These are phyloP conservation scores for Raphidocelis subcapitata DNA, from an alignment of 139 green algal genomes.

Conservation along the genomic window DNA sequence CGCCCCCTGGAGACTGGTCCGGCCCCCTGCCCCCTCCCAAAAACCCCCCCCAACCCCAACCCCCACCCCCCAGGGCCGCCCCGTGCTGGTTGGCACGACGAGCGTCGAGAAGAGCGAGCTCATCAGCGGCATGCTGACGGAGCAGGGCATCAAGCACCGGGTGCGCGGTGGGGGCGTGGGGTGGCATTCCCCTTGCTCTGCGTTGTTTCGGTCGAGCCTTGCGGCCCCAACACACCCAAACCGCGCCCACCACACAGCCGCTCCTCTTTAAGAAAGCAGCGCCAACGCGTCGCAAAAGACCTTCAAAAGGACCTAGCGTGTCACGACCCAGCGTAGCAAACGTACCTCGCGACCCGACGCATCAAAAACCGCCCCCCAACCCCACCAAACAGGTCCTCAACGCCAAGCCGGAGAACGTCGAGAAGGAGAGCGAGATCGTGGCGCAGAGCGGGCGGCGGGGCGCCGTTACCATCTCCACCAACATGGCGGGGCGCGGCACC, in stretches of 20 bases:
- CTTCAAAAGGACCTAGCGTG: too few species aligned
- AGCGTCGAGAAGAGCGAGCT: constrained; percentile 91
- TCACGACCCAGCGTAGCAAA: too few species aligned
- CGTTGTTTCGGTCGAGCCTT: too few species aligned
- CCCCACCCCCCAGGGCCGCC: too few species aligned
- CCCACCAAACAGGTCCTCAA: constrained; percentile 84
- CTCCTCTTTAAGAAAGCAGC: too few species aligned
- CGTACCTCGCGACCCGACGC: too few species aligned
- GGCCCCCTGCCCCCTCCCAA: too few species aligned
- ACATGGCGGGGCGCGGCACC: constrained; percentile 98
- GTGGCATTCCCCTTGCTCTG: background rate
- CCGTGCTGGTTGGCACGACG: constrained; percentile 93
- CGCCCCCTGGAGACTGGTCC: too few species aligned
- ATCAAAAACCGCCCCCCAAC: background rate
- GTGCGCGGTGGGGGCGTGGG: constrained; percentile 15
- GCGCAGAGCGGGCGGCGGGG: constrained; percentile 81
- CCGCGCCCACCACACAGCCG: too few species aligned
- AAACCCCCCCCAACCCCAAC: too few species aligned
- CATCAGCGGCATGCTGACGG: constrained; percentile 71
- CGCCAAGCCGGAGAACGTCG: constrained; percentile 98
- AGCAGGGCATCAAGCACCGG: constrained; percentile 79
- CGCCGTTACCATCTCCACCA: constrained; percentile 96
- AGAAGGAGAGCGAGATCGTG: constrained; percentile 96
- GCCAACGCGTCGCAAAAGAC: background rate
- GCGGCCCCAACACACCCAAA: too few species aligned